Conservation (phyloP, 2,329 filamentous ascomycete species). For the Chaetomiaceae sp. region DNA sequence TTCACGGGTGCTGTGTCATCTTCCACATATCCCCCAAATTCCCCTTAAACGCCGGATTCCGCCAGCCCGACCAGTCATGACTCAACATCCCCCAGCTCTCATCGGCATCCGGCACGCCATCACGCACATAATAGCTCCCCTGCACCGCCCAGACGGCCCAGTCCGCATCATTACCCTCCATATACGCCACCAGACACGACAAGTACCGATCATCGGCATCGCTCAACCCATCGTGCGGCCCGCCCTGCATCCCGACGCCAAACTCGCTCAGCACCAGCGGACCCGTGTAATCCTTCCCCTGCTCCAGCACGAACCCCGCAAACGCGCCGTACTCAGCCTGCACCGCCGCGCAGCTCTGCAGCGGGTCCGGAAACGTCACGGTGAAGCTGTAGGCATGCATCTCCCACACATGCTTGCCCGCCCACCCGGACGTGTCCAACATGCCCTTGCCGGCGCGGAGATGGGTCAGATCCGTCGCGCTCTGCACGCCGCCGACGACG, state of each 20-base stretch:
- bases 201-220: slow-evolving; percentile 44
- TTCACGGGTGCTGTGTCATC: slow-evolving; percentile 32
- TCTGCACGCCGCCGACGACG: slow-evolving; percentile 48
- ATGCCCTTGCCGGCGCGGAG: slow-evolving; percentile 28
- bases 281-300: slow-evolving; percentile 41
- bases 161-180: slow-evolving; percentile 51
- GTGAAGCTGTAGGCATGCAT: slow-evolving; percentile 54
- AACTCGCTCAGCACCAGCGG: slow-evolving; percentile 56
- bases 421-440: slow-evolving; percentile 41
- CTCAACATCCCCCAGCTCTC: slow-evolving; percentile 44
- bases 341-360: slow-evolving; percentile 38
- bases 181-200: slow-evolving; percentile 45
- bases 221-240: slow-evolving; percentile 35
- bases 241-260: slow-evolving; percentile 45
- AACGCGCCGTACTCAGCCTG: slow-evolving; percentile 41
- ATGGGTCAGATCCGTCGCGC: slow-evolving; percentile 46
- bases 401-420: slow-evolving; percentile 53
- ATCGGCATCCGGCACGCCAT: slow-evolving; percentile 43
- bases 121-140: slow-evolving; percentile 53
- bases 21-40: slow-evolving; percentile 36
- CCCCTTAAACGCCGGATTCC: slow-evolving; percentile 32
- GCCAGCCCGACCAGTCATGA: slow-evolving; percentile 34
- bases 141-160: slow-evolving; percentile 55
- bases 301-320: slow-evolving; percentile 47
- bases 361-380: slow-evolving; percentile 37